These are phyloP conservation scores for Dovyalis caffra DNA, from an alignment of 345 rosid species.

Conservation along the genomic window DNA sequence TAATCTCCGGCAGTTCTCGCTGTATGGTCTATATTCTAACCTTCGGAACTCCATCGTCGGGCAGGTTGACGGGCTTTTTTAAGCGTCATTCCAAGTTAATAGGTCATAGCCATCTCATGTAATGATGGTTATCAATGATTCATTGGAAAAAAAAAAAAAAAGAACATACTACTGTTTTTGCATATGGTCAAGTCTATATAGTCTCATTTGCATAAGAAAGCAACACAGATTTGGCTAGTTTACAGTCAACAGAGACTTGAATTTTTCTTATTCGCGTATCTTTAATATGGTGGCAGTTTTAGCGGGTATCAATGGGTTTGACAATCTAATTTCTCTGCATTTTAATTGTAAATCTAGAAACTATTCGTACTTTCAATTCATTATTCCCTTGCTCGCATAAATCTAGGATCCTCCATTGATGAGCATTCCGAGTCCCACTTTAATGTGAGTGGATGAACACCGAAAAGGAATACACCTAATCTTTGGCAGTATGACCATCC, in stretches of 20 bases:
- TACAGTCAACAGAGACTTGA: not conserved
- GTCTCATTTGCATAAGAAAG: not conserved
- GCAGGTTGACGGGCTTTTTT: constrained; percentile 13
- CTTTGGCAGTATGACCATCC: too few species aligned
- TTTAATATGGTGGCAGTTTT: not conserved
- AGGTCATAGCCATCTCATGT: not conserved
- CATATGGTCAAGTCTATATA: not conserved
- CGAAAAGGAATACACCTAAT: too few species aligned
- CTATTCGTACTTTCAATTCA: too few species aligned
- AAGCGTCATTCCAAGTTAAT: not conserved
- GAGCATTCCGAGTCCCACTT: too few species aligned
- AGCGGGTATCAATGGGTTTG: not conserved
- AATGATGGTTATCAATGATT: not conserved
- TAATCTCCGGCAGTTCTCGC: constrained; percentile 63
- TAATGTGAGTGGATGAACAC: too few species aligned
- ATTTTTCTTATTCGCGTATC: not conserved
- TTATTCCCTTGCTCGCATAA: too few species aligned
- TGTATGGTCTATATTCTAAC: constrained; percentile 50
- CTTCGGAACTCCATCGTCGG: constrained; percentile 27
- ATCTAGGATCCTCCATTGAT: too few species aligned
- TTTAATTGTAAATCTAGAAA: too few species aligned
- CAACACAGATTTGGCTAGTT: not conserved
- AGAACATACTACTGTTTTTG: not conserved
- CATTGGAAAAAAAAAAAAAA: not conserved
- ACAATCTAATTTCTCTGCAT: too few species aligned